phyloP scores from a whole-genome alignment of 495 filamentous ascomycete species.

The Neurospora tetraspora region DNA sequence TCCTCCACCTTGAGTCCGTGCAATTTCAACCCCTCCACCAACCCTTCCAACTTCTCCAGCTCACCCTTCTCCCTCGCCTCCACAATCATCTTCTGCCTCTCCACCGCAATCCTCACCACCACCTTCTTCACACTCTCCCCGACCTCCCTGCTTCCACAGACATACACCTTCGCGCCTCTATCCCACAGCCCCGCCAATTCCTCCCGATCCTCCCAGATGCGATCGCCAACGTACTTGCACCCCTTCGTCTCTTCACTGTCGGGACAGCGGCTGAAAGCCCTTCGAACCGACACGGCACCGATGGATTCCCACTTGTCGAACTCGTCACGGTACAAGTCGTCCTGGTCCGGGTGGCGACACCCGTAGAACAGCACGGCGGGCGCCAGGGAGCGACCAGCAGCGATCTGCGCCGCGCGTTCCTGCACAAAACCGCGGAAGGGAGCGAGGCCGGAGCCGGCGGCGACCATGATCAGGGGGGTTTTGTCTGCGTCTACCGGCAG shows the following conservation, averaged over 20 bases:
- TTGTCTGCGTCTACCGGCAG: conserved; percentile 48
- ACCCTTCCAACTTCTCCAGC: conserved; percentile 40
- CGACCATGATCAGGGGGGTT: conserved; percentile 58
- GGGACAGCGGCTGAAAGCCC: conserved; percentile 40
- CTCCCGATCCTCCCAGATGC: conserved; percentile 41
- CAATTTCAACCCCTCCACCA: conserved; percentile 42
- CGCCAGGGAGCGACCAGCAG: conserved; percentile 42
- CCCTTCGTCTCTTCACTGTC: conserved; percentile 24
- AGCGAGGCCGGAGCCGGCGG: conserved; percentile 45
- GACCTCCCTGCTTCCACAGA: conserved; percentile 55
- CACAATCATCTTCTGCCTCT: conserved; percentile 36
- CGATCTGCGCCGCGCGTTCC: conserved; percentile 50
- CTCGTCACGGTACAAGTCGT: conserved; percentile 53
- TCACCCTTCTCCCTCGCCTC: conserved; percentile 21
- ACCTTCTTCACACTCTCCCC: conserved; percentile 47
- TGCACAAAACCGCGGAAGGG: conserved; percentile 65
- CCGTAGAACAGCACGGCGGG: conserved; percentile 56
- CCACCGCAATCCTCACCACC: conserved; percentile 35
- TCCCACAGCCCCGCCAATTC: conserved; percentile 46
- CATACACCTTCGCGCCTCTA: conserved; percentile 50
- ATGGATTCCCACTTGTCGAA: conserved; percentile 44
- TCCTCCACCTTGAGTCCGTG: conserved; percentile 14
- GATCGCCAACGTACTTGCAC: conserved; percentile 53
- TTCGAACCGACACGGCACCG: conserved; percentile 48
- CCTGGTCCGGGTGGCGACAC: conserved; percentile 46